Evolutionary conservation across 306 rosid genomes (phyloP).

Genomic region (Notholithocarpus densiflorus): DNA sequence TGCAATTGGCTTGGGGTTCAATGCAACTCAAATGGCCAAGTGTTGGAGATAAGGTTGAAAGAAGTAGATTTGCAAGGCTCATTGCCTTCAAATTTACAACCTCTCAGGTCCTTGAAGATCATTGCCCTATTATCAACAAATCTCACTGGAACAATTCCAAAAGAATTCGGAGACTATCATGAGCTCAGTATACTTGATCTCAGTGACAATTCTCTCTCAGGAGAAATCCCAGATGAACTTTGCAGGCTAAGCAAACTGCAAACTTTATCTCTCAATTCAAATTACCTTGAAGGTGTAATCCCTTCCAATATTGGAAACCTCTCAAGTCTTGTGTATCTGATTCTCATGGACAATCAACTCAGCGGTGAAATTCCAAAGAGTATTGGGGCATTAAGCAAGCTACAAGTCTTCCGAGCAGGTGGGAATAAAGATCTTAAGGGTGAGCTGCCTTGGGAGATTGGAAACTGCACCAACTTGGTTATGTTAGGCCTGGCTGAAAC

Average conservation of each 20-base stretch:
- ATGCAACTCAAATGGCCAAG: constrained; percentile 59
- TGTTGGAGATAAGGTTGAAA: constrained; percentile 52
- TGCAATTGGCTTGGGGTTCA: constrained; percentile 81
- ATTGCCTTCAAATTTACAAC: constrained; percentile 69
- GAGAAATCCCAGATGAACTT: constrained; percentile 67
- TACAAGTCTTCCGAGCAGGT: constrained; percentile 66
- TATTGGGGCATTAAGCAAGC: constrained; percentile 52
- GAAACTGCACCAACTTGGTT: constrained; percentile 74
- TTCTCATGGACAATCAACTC: constrained; percentile 66
- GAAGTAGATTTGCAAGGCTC: constrained; percentile 64
- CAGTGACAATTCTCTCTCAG: constrained; percentile 56
- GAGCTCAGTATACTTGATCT: constrained; percentile 59
- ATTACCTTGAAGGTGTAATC: constrained; percentile 63
- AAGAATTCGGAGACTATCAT: constrained; percentile 52
- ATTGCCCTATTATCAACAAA: constrained; percentile 58
- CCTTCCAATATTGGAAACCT: constrained; percentile 60
- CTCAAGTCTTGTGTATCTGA: constrained; percentile 54
- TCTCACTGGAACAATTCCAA: constrained; percentile 64
- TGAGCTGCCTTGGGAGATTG: constrained; percentile 73
- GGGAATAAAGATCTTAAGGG: constrained; percentile 71
- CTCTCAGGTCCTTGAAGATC: constrained; percentile 50
- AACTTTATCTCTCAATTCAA: constrained; percentile 44
- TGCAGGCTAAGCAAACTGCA: constrained; percentile 62
- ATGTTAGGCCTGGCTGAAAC: constrained; percentile 82
- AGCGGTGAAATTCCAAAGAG: constrained; percentile 70